phyloP scores from a whole-genome alignment of 2,329 filamentous ascomycete species.

The Ceratocystis eucalypticola region DNA sequence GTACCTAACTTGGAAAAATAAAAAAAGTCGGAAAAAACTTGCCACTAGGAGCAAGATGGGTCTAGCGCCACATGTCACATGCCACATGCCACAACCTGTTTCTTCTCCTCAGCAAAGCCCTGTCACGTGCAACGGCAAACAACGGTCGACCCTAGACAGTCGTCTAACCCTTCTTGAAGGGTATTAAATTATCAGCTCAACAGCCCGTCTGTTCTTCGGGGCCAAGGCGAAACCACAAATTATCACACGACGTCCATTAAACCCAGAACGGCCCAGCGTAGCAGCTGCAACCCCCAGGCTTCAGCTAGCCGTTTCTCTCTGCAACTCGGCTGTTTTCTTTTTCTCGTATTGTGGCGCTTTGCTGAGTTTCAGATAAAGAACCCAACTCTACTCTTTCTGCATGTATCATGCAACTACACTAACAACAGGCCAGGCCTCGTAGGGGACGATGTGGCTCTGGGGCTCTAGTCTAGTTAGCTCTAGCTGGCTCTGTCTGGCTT shows the following conservation, averaged over 20 bases:
- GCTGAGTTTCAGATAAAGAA: constrained; percentile 1
- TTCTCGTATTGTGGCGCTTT: constrained; percentile 5
- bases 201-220: too few relatives aligned
- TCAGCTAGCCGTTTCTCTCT: neutral
- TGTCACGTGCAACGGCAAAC: neutral
- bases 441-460: too few relatives aligned
- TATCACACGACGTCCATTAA: too few relatives aligned
- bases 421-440: neutral
- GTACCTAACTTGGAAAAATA: neutral
- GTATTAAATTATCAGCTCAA: neutral
- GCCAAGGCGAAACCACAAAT: too few relatives aligned
- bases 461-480: too few relatives aligned
- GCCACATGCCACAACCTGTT: neutral
- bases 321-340: neutral
- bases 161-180: neutral
- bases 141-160: neutral
- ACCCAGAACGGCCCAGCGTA: neutral
- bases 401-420: neutral
- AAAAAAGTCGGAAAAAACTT: neutral
- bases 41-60: neutral
- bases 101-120: neutral
- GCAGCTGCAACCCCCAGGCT: neutral
- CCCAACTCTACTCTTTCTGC: neutral
- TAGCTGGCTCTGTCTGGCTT: too few relatives aligned
- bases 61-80: constrained; percentile 1